Evolutionary conservation across 139 green algal species (phyloP), one percentile per base, ranked within the genome.

Genomic region (Tetradesmus lagerheimii): DNA sequence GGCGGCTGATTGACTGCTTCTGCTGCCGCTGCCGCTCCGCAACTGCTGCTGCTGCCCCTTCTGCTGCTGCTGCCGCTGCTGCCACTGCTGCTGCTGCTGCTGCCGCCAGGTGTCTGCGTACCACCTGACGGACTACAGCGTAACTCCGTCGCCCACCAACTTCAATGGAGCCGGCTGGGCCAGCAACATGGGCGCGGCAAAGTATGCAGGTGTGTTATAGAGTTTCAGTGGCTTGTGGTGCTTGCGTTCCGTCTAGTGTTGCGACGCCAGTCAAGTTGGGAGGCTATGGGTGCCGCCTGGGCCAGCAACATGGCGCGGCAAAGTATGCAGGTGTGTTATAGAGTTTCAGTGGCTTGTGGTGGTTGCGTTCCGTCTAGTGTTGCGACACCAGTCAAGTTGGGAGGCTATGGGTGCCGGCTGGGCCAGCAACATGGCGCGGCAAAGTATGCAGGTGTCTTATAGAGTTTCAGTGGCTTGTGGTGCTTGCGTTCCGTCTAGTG

Each of bases 101-200:
- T 83, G 77, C 43, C 64, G 80, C 34, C 45, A 85, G 80, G 80
- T 85, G 11, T 67, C 80, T 41, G 80, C 43, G 8, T 74, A 85
- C 45, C 29, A 41, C 16, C 80, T 85, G 23, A 85, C 43, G 6
- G 29, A 71, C 43, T 85, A 85, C 79, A 62, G 9, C 37, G 50
- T 43, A 5, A 39, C 53, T 57, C 83, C 83, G 9, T 50, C 47
- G 8, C 2, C 53, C 14, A 88, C 37, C 57, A 88, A 77, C 57
- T 53, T 35, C 37, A 62, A 78, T 11, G 57, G 62, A 27, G 18
- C n/a, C 2, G 37, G 57, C 38, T 82, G 84, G 84, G 81, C 81
- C 16, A 53, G 23, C 50, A 87, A 53, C 53, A 76, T 87, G 50
- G 81, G 53, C 37, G 50, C 81, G 29, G 75, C 75, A 80, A 27